Conservation (phyloP, 352 stramenopile genomes). For the Phytopythium sindhum region DNA sequence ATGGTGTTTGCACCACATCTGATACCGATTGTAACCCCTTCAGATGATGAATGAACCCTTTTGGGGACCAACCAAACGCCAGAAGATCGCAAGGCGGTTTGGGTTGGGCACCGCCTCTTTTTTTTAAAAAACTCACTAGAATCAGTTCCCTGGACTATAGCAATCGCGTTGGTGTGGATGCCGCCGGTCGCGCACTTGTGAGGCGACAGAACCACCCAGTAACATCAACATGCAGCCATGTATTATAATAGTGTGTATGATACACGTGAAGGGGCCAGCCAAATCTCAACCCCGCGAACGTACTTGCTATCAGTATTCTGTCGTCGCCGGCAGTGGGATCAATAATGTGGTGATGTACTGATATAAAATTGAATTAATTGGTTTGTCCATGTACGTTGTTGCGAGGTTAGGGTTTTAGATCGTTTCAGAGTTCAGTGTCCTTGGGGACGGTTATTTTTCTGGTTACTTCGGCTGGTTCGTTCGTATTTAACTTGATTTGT, state of each 20-base stretch:
- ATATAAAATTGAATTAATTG: not conserved
- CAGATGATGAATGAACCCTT: not conserved
- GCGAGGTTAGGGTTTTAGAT: not conserved
- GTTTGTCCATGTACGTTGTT: not conserved
- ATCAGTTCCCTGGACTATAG: not conserved
- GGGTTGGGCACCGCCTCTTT: conserved; percentile 4
- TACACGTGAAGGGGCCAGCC: too few species aligned
- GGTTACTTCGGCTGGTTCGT: too few species aligned
- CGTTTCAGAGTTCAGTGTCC: not conserved
- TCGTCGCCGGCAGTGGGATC: too few species aligned
- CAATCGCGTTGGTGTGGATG: not conserved
- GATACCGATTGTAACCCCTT: not conserved
- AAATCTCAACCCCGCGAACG: too few species aligned
- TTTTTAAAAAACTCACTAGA: not conserved
- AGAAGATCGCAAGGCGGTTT: conserved; percentile 6
- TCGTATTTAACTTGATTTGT: not conserved
- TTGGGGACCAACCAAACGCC: not conserved
- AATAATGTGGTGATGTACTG: not conserved
- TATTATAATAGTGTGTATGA: too few species aligned
- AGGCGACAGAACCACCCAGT: too few species aligned
- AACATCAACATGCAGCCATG: too few species aligned
- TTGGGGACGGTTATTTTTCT: not conserved
- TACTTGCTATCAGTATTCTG: too few species aligned
- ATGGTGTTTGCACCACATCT: not conserved
- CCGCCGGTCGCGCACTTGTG: too few species aligned